Evolutionary conservation across 75 land plant genomes (phyloP), one percentile per base, ranked within the genome.

Genomic region (Gnetum montanum): DNA sequence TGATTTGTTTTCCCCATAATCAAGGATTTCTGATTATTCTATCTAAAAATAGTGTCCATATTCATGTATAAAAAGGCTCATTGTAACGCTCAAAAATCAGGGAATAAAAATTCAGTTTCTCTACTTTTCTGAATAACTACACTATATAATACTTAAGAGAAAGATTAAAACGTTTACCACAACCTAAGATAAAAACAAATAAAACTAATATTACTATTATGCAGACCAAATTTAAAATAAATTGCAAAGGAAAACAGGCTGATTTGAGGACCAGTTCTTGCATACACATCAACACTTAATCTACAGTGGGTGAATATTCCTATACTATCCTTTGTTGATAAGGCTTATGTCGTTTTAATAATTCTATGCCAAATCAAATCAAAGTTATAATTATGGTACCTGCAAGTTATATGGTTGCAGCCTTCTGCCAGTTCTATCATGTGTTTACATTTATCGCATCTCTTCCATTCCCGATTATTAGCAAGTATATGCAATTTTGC

Each of bases 381-480:
- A 15, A 15, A 49, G 51, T 15, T 27, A 29, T 49, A 15, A 16
- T 57, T 3, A 43, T 41, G 8, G 28, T 69, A 89, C 98, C 87
- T 72, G 89, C 98, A 94, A 34, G 90, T 88, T 71, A 93, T 88
- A 60, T 93, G 98, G 60, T 67, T 82, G 75, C 98, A 93, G 19
- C 98, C 95, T 60, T 90, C 90, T 55, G 75, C 73, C 37, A 89
- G 83, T 64, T 94, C 98, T 72, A 94, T 83, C 98, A 94, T 77
- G 57, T 93, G 79, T 31, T 79, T 64, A 65, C 98, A 94, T 71
- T 90, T 89, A 16, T 50, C 61, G 63, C 98, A 94, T 19, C 81
- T 84, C 13, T 73, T 76, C 98, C 98, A 94, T 15, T 62, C 43
- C 46, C 73, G 58, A 13, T 61, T 46, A 16, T 64, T 57, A 38